Conservation (phyloP, 2,329 filamentous ascomycete species). For the Stagonosporopsis vannaccii region DNA sequence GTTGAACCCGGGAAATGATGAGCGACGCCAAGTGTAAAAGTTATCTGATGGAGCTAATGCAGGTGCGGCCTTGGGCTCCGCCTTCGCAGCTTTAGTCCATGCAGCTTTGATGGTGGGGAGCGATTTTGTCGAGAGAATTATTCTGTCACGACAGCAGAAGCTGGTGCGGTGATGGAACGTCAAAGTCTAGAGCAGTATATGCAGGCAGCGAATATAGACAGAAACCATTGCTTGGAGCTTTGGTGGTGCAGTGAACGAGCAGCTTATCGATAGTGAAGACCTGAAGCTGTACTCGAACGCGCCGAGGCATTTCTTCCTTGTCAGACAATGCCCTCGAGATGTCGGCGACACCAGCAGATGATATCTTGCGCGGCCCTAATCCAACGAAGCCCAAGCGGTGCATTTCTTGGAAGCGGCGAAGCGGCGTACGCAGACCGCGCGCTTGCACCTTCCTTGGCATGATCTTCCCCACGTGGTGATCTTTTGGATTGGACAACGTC, state of each 20-base stretch:
- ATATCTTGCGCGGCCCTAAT: too few relatives aligned
- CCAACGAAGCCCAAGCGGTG: neutral
- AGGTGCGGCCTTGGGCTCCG: slow-evolving; percentile 18
- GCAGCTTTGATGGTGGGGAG: neutral
- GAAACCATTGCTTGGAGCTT: neutral
- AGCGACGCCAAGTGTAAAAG: neutral
- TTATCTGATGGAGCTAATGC: slow-evolving; percentile 19
- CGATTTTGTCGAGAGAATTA: neutral
- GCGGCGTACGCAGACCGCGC: slow-evolving; percentile 6
- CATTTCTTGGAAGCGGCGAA: slow-evolving; percentile 4
- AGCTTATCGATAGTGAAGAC: slow-evolving; percentile 3
- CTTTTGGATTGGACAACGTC: slow-evolving; percentile 13
- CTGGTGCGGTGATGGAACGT: too few relatives aligned
- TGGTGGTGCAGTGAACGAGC: neutral
- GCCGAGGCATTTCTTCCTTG: slow-evolving; percentile 1
- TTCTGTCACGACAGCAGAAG: neutral
- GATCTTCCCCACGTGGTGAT: slow-evolving; percentile 25
- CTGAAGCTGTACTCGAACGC: neutral
- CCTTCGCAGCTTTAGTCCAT: neutral
- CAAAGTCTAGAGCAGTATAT: too few relatives aligned
- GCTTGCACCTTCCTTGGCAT: slow-evolving; percentile 13
- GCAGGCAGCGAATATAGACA: too few relatives aligned
- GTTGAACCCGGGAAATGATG: neutral
- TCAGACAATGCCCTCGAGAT: neutral
- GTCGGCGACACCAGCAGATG: neutral